phyloP scores from a whole-genome alignment of 2,329 filamentous ascomycete species.

The Thielaviopsis populi region DNA sequence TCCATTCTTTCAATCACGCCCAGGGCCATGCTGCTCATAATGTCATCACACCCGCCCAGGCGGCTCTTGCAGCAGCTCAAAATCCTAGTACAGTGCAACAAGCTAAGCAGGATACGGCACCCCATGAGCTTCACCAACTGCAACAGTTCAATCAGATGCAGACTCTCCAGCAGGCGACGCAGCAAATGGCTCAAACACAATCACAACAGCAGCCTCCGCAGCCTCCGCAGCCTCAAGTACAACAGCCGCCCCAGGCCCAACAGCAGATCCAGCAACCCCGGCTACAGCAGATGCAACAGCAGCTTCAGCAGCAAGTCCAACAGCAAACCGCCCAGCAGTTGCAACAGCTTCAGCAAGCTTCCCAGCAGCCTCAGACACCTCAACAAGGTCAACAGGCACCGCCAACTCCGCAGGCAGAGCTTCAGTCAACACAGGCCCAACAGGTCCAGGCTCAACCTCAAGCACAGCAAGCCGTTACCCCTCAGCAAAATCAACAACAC shows the following conservation, averaged over 20 bases:
- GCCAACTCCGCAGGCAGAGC: background rate
- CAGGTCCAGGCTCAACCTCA: background rate
- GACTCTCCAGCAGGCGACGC: slow-evolving; percentile 23
- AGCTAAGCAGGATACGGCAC: slow-evolving; percentile 9
- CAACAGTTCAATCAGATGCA: slow-evolving; percentile 21
- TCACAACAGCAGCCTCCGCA: no score
- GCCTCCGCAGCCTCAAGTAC: slow-evolving; percentile 15
- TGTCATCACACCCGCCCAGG: slow-evolving; percentile 17
- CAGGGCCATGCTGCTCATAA: slow-evolving; percentile 21
- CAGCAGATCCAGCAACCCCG: slow-evolving; percentile 17
- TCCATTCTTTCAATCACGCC: slow-evolving; percentile 23
- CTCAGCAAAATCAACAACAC: slow-evolving; percentile 11
- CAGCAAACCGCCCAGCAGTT: slow-evolving; percentile 12
- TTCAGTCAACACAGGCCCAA: background rate
- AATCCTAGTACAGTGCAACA: background rate
- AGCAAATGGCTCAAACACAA: slow-evolving; percentile 17
- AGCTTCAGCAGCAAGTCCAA: slow-evolving; percentile 15
- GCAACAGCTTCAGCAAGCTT: slow-evolving; percentile 12
- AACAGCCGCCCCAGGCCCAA: slow-evolving; percentile 9
- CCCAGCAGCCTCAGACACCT: background rate
- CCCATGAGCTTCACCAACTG: slow-evolving; percentile 18
- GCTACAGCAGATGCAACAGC: slow-evolving; percentile 18
- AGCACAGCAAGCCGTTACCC: background rate
- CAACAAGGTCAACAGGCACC: background rate
- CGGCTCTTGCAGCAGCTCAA: slow-evolving; percentile 14